Percentiles rank a stretch among this genome's conserved stretches.
Conservation (phyloP, 1,284 basidiomycete genomes). For the Puccinia polysora region DNA sequence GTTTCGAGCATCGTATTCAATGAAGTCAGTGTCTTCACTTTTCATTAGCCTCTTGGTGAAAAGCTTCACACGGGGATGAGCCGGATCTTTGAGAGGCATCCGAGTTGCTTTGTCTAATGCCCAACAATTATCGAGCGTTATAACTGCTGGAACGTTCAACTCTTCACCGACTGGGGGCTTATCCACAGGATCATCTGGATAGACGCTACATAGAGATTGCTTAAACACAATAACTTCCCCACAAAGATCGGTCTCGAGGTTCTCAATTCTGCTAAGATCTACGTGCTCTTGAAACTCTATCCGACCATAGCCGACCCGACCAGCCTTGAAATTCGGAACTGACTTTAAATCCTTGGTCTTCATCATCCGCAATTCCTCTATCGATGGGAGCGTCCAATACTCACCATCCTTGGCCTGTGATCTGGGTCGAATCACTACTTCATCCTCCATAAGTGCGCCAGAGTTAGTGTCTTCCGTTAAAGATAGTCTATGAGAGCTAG, state of each 20-base stretch:
- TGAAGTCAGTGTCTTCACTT: conserved; percentile 80
- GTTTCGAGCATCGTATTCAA: conserved; percentile 69
- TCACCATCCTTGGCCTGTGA: conserved; percentile 65
- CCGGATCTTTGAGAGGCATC: conserved; percentile 78
- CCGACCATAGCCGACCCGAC: conserved; percentile 82
- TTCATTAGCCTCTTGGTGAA: conserved; percentile 77
- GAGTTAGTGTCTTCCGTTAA: not conserved
- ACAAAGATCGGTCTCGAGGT: conserved; percentile 68
- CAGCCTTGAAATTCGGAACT: conserved; percentile 70
- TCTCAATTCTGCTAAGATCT: conserved; percentile 78
- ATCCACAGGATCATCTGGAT: conserved; percentile 75
- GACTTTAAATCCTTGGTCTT: conserved; percentile 70
- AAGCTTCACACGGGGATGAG: conserved; percentile 66
- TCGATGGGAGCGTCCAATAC: conserved; percentile 77
- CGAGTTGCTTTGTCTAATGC: conserved; percentile 84
- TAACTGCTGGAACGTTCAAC: conserved; percentile 78
- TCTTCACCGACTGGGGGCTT: conserved; percentile 78
- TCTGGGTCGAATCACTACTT: conserved; percentile 32
- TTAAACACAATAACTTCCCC: conserved; percentile 86
- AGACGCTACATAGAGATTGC: conserved; percentile 85
- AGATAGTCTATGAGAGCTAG: not conserved
- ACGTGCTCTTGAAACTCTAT: conserved; percentile 86
- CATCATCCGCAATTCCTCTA: conserved; percentile 65
- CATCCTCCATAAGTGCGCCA: conserved; percentile 28
- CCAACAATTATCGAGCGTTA: conserved; percentile 79